phyloP scores from a whole-genome alignment of 176 grass and related monocot genomes.

The Carex scoparia region DNA sequence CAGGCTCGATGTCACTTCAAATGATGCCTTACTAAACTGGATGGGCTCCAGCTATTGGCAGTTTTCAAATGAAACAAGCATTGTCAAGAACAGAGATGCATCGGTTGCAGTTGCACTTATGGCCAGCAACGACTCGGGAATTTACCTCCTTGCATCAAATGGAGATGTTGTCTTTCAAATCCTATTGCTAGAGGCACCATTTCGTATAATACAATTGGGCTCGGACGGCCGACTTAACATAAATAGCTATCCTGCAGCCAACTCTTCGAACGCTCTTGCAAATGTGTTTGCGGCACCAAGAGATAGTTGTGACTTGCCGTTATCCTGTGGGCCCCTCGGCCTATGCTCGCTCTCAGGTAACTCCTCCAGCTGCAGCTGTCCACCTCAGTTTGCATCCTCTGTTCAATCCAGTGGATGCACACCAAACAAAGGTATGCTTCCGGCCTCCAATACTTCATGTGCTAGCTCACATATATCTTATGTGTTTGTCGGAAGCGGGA shows the following conservation, averaged over 20 bases:
- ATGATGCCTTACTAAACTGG: conserved; percentile 15
- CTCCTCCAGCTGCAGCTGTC: conserved; percentile 25
- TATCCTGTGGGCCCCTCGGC: conserved; percentile 28
- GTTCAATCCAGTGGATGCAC: conserved; percentile 30
- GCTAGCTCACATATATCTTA: conserved; percentile 6
- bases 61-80: conserved; percentile 8
- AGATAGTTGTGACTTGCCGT: conserved; percentile 29
- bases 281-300: background rate
- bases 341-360: conserved; percentile 32
- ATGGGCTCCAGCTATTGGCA: conserved; percentile 14
- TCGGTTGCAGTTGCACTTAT: background rate
- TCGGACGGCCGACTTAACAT: conserved; percentile 28
- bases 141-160: conserved; percentile 31
- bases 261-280: background rate
- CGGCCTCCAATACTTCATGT: background rate
- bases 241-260: background rate
- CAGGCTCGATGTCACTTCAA: conserved; percentile 18
- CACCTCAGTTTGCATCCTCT: conserved; percentile 19
- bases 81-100: background rate
- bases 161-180: conserved; percentile 22
- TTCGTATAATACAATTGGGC: conserved; percentile 27
- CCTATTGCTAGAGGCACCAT: background rate
- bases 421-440: conserved; percentile 9
- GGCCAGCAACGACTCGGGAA: background rate
- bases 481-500: conserved; percentile 13